Conservation (phyloP, 305 asterid species). For the Fraxinus greggii region DNA sequence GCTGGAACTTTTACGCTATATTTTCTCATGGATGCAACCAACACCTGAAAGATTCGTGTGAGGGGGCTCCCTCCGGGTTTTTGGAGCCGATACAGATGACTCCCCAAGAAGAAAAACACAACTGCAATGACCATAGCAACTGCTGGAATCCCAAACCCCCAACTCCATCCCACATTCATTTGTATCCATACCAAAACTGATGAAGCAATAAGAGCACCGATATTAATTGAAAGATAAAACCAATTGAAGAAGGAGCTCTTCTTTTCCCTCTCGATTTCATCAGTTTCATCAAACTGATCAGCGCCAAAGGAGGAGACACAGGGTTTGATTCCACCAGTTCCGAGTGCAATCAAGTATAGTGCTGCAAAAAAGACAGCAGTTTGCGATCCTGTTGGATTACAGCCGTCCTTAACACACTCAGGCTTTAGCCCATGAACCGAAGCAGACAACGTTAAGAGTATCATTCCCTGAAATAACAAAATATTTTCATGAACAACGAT, state of each 20-base stretch:
- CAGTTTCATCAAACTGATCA: slow-evolving; percentile 47
- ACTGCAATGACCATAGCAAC: slow-evolving; percentile 42
- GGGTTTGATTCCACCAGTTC: slow-evolving; percentile 58
- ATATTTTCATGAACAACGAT: not conserved
- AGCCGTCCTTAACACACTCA: slow-evolving; percentile 24
- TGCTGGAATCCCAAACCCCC: slow-evolving; percentile 46
- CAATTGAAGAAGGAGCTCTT: slow-evolving; percentile 46
- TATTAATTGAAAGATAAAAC: slow-evolving; percentile 39
- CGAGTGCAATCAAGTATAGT: slow-evolving; percentile 45
- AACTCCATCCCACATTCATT: slow-evolving; percentile 42
- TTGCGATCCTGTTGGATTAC: slow-evolving; percentile 42
- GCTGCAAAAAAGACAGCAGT: slow-evolving; percentile 33
- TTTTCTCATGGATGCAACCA: slow-evolving; percentile 28
- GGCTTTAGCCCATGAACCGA: slow-evolving; percentile 49
- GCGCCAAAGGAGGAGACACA: slow-evolving; percentile 59
- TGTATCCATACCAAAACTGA: slow-evolving; percentile 42
- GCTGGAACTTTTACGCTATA: slow-evolving; percentile 15
- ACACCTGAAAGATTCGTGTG: slow-evolving; percentile 19
- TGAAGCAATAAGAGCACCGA: slow-evolving; percentile 41
- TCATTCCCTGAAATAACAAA: slow-evolving; percentile 46
- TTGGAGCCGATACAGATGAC: slow-evolving; percentile 26
- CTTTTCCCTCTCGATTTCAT: slow-evolving; percentile 35
- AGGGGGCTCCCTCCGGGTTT: slow-evolving; percentile 26
- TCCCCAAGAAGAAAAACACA: slow-evolving; percentile 31
- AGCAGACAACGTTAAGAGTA: slow-evolving; percentile 53